A percentile compares a stretch with the other conserved stretches of the same genome.
These are phyloP conservation scores for Fusarium subglutinans DNA, from an alignment of 2,329 filamentous ascomycete genomes.

Conservation along the genomic window DNA sequence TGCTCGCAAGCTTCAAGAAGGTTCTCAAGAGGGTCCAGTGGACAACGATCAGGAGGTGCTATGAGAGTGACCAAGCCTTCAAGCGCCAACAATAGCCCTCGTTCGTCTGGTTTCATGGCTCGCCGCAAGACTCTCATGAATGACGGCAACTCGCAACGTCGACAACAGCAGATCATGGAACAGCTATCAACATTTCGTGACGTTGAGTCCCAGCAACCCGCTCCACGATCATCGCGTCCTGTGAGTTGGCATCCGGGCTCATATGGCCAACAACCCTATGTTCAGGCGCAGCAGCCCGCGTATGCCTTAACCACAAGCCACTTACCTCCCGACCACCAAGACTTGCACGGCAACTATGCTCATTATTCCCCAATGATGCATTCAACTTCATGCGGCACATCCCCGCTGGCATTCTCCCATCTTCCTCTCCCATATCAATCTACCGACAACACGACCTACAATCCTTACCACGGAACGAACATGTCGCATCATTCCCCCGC, in stretches of 20 bases:
- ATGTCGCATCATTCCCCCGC: constrained; percentile 44
- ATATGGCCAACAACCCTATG: constrained; percentile 53
- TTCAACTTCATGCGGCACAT: constrained; percentile 67
- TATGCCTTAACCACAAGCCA: constrained; percentile 52
- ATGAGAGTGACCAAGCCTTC: constrained; percentile 72
- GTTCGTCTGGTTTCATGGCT: constrained; percentile 58
- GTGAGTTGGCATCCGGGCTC: constrained; percentile 81
- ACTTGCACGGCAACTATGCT: constrained; percentile 53
- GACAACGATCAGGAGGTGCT: constrained; percentile 58
- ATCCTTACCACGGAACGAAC: constrained; percentile 52
- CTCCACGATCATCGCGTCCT: constrained; percentile 61
- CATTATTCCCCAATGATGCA: constrained; percentile 62
- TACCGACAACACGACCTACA: constrained; percentile 52
- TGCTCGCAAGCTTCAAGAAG: constrained; percentile 57
- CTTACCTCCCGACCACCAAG: constrained; percentile 52
- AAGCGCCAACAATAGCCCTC: constrained; percentile 75
- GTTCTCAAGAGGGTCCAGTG: constrained; percentile 59
- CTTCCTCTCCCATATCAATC: constrained; percentile 58
- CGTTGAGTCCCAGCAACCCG: constrained; percentile 28
- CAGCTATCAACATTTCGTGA: constrained; percentile 48
- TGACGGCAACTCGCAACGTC: constrained; percentile 56
- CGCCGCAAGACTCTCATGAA: constrained; percentile 67
- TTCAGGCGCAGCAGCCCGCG: constrained; percentile 50
- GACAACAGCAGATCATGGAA: constrained; percentile 59
- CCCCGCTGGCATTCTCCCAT: constrained; percentile 66